Conservation (phyloP, 1,284 basidiomycete species). For the Sphagnurus paluster region DNA sequence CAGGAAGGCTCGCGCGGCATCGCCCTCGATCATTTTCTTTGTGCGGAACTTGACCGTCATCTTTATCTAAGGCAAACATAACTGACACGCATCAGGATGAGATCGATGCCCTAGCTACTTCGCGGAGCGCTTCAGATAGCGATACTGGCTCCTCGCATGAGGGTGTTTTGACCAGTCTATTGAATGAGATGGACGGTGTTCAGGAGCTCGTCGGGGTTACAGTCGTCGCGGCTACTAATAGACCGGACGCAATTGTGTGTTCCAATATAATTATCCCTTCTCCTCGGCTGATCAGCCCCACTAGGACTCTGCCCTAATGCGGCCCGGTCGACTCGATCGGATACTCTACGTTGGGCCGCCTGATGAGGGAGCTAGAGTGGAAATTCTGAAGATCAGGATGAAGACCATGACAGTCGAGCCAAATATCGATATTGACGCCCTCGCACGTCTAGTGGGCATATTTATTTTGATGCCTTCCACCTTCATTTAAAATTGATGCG, state of each 20-base stretch:
- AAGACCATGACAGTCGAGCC: constrained; percentile 80
- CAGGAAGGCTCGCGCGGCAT: constrained; percentile 89
- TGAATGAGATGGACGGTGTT: constrained; percentile 99
- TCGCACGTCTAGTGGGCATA: constrained; percentile 79
- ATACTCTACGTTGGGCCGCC: constrained; percentile 96
- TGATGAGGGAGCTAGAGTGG: constrained; percentile 73
- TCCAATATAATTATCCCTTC: constrained; percentile 1
- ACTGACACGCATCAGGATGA: constrained; percentile 72
- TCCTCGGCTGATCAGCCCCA: constrained; percentile 4
- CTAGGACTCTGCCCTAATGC: constrained; percentile 92
- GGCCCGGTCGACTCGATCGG: constrained; percentile 94
- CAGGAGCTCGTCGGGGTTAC: constrained; percentile 93
- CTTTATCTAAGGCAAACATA: neutral
- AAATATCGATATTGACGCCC: constrained; percentile 63
- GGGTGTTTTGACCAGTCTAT: constrained; percentile 88
- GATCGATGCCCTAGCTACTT: constrained; percentile 90
- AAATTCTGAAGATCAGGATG: constrained; percentile 83
- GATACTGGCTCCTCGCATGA: constrained; percentile 64
- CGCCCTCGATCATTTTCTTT: constrained; percentile 96
- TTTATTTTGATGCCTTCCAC: neutral
- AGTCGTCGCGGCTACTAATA: constrained; percentile 94
- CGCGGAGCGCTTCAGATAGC: constrained; percentile 65
- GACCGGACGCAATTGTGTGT: constrained; percentile 85
- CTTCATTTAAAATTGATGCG: neutral
- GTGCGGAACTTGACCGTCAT: constrained; percentile 46